phyloP scores from a whole-genome alignment of 2,329 filamentous ascomycete genomes.

The Pochonia chlamydosporia region DNA sequence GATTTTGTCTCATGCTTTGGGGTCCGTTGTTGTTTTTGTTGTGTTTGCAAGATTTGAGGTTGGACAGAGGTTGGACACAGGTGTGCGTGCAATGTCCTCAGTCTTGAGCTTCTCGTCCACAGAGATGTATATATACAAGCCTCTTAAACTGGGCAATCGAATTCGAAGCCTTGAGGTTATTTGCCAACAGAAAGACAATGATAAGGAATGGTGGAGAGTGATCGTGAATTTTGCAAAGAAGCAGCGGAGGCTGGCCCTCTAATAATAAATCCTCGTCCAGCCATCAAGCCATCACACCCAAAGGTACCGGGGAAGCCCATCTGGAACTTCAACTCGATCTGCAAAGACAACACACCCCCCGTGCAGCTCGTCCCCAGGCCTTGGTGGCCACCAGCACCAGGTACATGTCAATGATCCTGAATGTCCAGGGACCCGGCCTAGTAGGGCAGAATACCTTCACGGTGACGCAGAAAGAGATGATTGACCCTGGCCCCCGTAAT shows the following conservation, averaged over 20 bases:
- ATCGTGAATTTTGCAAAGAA: background rate
- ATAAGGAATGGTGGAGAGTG: background rate
- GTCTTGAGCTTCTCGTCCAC: background rate
- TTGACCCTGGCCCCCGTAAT: background rate
- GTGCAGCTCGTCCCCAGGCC: background rate
- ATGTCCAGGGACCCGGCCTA: background rate
- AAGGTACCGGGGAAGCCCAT: constrained; percentile 5
- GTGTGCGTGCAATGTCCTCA: no score
- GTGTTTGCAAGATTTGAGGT: background rate
- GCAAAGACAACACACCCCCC: background rate
- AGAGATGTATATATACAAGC: background rate
- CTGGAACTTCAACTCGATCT: constrained; percentile 9
- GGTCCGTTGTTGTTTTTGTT: background rate
- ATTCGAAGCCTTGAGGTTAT: background rate
- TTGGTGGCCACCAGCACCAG: background rate
- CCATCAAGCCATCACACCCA: background rate
- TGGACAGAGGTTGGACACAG: no score
- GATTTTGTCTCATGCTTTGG: background rate
- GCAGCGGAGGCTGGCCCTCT: constrained; percentile 3
- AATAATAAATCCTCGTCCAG: constrained; percentile 8
- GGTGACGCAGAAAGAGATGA: background rate
- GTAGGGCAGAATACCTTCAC: constrained; percentile 3
- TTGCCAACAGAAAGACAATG: background rate
- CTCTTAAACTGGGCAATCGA: background rate
- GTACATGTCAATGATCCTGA: background rate